phyloP scores from a whole-genome alignment of 768 basidiomycete species.

The Cyathus striatus region DNA sequence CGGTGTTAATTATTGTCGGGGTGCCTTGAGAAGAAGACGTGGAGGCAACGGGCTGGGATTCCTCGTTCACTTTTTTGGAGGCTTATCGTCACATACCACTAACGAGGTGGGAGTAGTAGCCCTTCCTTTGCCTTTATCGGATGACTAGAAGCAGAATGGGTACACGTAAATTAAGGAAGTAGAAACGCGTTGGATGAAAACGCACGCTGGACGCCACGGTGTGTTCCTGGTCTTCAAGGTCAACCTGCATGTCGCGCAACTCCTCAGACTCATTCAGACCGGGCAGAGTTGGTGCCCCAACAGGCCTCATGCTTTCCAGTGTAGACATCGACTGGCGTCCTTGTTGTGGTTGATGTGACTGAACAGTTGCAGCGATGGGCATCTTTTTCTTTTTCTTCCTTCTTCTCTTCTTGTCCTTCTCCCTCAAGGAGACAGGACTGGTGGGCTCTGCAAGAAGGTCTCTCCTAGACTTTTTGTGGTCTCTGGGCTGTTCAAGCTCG shows the following conservation, averaged over 20 bases:
- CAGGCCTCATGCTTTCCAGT: background rate
- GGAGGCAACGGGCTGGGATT: conserved; percentile 8
- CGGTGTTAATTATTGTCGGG: conserved; percentile 7
- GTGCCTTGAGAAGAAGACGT: background rate
- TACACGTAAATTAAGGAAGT: conserved; percentile 1
- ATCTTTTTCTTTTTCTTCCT: conserved; percentile 30
- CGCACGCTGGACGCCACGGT: conserved; percentile 10
- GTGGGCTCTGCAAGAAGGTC: conserved; percentile 3
- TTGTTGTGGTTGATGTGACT: conserved; percentile 4
- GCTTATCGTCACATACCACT: background rate
- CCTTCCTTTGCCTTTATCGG: conserved; percentile 36
- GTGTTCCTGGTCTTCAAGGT: conserved; percentile 5
- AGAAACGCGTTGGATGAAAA: background rate
- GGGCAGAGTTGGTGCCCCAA: background rate
- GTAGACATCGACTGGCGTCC: background rate
- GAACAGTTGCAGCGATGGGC: conserved; percentile 20
- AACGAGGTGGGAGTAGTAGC: conserved; percentile 8
- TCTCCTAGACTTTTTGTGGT: conserved; percentile 24
- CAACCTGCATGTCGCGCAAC: background rate
- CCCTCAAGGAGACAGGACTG: conserved; percentile 14
- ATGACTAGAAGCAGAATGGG: conserved; percentile 14
- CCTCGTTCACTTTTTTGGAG: conserved; percentile 8
- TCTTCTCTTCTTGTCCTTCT: conserved; percentile 32
- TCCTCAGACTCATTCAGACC: background rate
- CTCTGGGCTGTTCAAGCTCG: conserved; percentile 17